A percentile compares a stretch with the other conserved stretches of the same genome.
Evolutionary conservation across 306 rosid species (phyloP).

Genomic region (Lablab purpureus): DNA sequence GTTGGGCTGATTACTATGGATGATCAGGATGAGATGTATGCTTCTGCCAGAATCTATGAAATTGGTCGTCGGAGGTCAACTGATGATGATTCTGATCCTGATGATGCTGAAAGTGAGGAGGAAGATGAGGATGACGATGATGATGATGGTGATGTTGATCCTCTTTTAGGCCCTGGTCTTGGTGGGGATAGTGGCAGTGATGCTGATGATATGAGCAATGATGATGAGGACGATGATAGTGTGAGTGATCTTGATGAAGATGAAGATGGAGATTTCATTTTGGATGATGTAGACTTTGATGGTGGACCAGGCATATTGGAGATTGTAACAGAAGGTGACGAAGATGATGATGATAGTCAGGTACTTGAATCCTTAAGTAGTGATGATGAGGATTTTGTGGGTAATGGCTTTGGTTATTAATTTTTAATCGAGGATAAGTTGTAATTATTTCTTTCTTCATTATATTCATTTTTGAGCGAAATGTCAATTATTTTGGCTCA

Average conservation of each 20-base stretch:
- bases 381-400: conserved; percentile 75
- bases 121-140: conserved; percentile 80
- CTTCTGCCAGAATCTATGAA: conserved; percentile 89
- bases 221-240: conserved; percentile 70
- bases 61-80: conserved; percentile 95
- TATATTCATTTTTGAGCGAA: conserved; percentile 49
- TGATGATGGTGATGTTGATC: conserved; percentile 62
- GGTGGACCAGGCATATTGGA: conserved; percentile 75
- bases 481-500: conserved; percentile 29
- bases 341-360: conserved; percentile 84
- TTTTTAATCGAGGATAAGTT: conserved; percentile 39
- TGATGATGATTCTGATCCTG: conserved; percentile 98
- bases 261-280: conserved; percentile 76
- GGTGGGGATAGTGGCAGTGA: conserved; percentile 83
- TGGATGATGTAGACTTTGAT: conserved; percentile 75
- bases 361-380: conserved; percentile 68
- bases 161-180: conserved; percentile 81
- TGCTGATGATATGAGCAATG: conserved; percentile 78
- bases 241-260: conserved; percentile 68
- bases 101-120: conserved; percentile 93
- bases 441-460: conserved; percentile 62
- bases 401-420: conserved; percentile 72
- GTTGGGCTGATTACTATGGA: conserved; percentile 95
- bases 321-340: conserved; percentile 75
- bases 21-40: conserved; percentile 93